Evolutionary conservation across 768 basidiomycete species (phyloP).

Genomic region (Dioszegia crocea): DNA sequence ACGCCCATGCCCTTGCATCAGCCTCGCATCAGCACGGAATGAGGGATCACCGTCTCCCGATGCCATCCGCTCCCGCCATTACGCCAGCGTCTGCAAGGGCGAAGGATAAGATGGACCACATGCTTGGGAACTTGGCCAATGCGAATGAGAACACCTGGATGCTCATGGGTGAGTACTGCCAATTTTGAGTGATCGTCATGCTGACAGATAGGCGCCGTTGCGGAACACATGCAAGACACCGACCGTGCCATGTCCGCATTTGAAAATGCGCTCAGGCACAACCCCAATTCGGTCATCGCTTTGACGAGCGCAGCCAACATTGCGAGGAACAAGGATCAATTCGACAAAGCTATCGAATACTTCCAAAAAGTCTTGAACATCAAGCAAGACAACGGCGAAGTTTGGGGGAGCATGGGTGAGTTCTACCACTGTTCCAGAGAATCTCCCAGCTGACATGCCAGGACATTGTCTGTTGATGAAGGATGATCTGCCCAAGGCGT

Average conservation of each 20-base stretch:
- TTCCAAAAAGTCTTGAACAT: constrained; percentile 87
- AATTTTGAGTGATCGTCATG: background rate
- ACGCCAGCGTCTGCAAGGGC: constrained; percentile 18
- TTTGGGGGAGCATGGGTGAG: constrained; percentile 88
- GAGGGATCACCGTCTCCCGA: background rate
- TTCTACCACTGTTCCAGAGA: background rate
- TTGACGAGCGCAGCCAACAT: constrained; percentile 93
- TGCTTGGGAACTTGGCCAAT: constrained; percentile 60
- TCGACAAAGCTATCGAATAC: constrained; percentile 94
- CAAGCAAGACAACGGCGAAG: constrained; percentile 95
- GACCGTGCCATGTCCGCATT: constrained; percentile 90
- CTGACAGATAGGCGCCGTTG: constrained; percentile 70
- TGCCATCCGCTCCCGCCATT: background rate
- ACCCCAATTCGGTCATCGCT: constrained; percentile 81
- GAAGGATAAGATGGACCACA: constrained; percentile 38
- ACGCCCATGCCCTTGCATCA: constrained; percentile 9
- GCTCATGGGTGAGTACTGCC: constrained; percentile 65
- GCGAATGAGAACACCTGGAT: constrained; percentile 96
- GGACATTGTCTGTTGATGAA: constrained; percentile 99
- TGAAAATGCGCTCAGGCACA: constrained; percentile 92
- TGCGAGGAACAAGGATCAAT: constrained; percentile 95
- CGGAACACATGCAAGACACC: constrained; percentile 87
- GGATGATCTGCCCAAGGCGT: constrained; percentile 97
- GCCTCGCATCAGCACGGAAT: background rate
- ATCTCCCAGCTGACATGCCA: constrained; percentile 36